A percentile compares a stretch with the other conserved stretches of the same genome.
Evolutionary conservation across 2,329 filamentous ascomycete species (phyloP).

Genomic region (Shiraia bambusicola): DNA sequence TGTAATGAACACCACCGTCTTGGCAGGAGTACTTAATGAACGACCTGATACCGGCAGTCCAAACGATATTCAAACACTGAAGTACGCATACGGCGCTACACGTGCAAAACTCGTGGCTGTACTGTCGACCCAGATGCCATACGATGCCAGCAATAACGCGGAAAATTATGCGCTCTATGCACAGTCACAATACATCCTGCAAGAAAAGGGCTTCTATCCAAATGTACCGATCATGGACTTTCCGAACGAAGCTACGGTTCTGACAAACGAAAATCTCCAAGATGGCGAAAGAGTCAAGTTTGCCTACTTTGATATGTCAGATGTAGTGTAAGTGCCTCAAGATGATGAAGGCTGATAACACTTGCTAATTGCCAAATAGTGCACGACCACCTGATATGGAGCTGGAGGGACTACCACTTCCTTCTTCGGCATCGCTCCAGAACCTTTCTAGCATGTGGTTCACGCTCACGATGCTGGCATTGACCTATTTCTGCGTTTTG

Average conservation of each 20-base stretch:
- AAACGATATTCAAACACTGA: conserved; percentile 25
- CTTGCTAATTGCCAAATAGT: conserved; percentile 6
- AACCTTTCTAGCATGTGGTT: conserved; percentile 5
- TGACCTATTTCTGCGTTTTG: conserved; percentile 9
- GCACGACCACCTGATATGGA: conserved; percentile 17
- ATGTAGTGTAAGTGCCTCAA: conserved; percentile 29
- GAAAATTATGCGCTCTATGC: conserved; percentile 41
- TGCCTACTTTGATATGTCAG: conserved; percentile 31
- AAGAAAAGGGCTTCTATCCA: conserved; percentile 33
- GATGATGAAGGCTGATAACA: not conserved
- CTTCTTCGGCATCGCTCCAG: conserved; percentile 15
- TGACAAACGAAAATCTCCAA: conserved; percentile 37
- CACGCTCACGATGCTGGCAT: conserved; percentile 4
- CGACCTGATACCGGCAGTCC: conserved; percentile 21
- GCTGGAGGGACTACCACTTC: conserved; percentile 22
- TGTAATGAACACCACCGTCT: conserved; percentile 37
- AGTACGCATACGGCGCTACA: conserved; percentile 38
- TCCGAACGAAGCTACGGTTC: conserved; percentile 30
- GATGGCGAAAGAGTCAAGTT: conserved; percentile 32
- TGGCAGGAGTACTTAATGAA: conserved; percentile 35
- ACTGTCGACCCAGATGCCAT: conserved; percentile 34
- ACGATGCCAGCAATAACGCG: conserved; percentile 38
- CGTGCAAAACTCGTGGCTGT: conserved; percentile 36
- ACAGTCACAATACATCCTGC: conserved; percentile 33
- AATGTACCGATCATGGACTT: conserved; percentile 36